phyloP scores from a whole-genome alignment of 768 basidiomycete genomes.

The Russula vinacea region DNA sequence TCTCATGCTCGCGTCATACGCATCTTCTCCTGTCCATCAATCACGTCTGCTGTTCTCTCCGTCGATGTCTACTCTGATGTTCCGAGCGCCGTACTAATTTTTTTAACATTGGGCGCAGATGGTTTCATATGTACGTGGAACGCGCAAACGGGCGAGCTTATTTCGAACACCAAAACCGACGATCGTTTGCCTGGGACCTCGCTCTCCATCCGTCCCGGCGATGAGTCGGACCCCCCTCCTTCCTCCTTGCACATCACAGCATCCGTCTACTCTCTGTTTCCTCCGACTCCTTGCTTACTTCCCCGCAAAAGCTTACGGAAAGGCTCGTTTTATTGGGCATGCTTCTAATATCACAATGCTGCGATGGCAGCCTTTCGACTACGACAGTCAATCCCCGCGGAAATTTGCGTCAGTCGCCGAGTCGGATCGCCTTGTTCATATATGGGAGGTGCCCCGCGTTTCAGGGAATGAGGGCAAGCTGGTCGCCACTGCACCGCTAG shows the following conservation, averaged over 20 bases:
- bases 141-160: slow-evolving; percentile 46
- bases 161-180: slow-evolving; percentile 54
- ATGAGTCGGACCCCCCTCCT: slow-evolving; percentile 37
- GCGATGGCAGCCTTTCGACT: slow-evolving; percentile 48
- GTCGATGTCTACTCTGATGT: slow-evolving; percentile 39
- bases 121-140: slow-evolving; percentile 58
- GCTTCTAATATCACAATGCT: slow-evolving; percentile 53
- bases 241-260: slow-evolving; percentile 59
- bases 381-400: slow-evolving; percentile 40
- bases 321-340: slow-evolving; percentile 62
- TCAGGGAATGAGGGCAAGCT: slow-evolving; percentile 48
- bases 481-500: slow-evolving; percentile 59
- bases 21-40: slow-evolving; percentile 54
- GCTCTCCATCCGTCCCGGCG: slow-evolving; percentile 44
- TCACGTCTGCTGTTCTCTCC: slow-evolving; percentile 51
- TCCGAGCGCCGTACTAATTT: slow-evolving; percentile 35
- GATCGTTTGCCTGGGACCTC: slow-evolving; percentile 58
- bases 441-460: slow-evolving; percentile 54
- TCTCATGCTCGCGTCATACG: slow-evolving; percentile 53
- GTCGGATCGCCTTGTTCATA: slow-evolving; percentile 56
- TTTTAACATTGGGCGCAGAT: slow-evolving; percentile 62
- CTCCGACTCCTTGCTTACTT: slow-evolving; percentile 33
- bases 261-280: slow-evolving; percentile 50
- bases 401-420: slow-evolving; percentile 60
- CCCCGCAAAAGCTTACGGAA: slow-evolving; percentile 45